These are phyloP conservation scores for Nakazawaea peltata DNA, from an alignment of 805 yeast species.

Conservation along the genomic window DNA sequence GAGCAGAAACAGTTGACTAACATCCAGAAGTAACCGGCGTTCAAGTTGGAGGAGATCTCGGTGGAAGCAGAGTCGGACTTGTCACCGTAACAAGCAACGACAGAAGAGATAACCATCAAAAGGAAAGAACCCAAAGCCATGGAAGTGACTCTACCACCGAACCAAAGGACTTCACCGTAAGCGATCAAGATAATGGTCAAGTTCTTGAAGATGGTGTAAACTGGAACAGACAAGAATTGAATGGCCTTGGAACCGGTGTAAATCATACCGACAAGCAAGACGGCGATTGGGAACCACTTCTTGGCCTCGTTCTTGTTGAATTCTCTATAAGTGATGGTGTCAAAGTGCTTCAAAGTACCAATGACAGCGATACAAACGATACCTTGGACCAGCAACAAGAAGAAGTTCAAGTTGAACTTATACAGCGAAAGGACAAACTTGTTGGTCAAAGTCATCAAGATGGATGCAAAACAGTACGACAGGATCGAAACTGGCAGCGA, in stretches of 20 bases:
- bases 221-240: conserved; percentile 86
- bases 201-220: conserved; percentile 96
- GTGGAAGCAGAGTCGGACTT: conserved; percentile 31
- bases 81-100: conserved; percentile 92
- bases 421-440: conserved; percentile 82
- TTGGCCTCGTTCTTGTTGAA: conserved; percentile 82
- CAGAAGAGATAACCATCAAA: conserved; percentile 92
- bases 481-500: conserved; percentile 64
- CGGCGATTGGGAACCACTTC: conserved; percentile 93
- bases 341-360: conserved; percentile 60
- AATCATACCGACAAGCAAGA: conserved; percentile 85
- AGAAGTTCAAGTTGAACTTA: conserved; percentile 73
- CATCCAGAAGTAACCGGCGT: conserved; percentile 96
- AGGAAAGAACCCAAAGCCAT: conserved; percentile 86
- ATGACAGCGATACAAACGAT: conserved; percentile 74
- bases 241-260: conserved; percentile 95
- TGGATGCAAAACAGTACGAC: conserved; percentile 88
- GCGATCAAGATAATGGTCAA: conserved; percentile 95
- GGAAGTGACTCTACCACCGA: conserved; percentile 84
- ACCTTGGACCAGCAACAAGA: conserved; percentile 83
- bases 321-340: conserved; percentile 79
- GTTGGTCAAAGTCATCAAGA: conserved; percentile 95
- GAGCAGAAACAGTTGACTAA: conserved; percentile 87
- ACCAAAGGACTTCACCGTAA: conserved; percentile 96
- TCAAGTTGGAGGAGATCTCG: conserved; percentile 33